Evolutionary conservation across 2,329 filamentous ascomycete genomes (phyloP), one percentile per base, ranked within the genome.

Genomic region (Malbranchea cinnamomea): DNA sequence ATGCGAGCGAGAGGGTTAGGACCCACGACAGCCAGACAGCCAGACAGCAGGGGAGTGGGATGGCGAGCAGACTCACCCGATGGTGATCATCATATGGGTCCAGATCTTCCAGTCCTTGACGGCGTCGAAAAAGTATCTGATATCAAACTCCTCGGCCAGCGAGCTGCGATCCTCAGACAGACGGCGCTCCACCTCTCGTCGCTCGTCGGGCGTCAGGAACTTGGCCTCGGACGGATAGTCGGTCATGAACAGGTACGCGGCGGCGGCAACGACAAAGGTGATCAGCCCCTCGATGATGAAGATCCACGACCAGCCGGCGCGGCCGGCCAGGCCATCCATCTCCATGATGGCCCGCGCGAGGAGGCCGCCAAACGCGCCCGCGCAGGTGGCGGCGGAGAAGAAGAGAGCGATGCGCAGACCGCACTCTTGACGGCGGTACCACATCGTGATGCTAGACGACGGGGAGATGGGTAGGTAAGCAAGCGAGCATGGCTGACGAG

Each of bases 221-320:
- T 43, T 39, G 0, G 50, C 54, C 0, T 53, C 42, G 0, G 48
- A 42, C 1, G 59, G 59, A 2, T 49, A 54, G 42, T 63, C 57
- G 12, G 53, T 31, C 7, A 50, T 39, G 16, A 45, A 37, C 9
- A 49, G 26, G 16, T 23, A 37, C 11, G 20, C 28, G 18, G 14
- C 20, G 5, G 26, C 40, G 2, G 77, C 81, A 14, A 83, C 63
- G 1, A 82, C 2, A 1, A 84, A 62, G 0, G 81, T 85, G 0
- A 71, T 60, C 2, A 79, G 46, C 3, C 63, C 64, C 42, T 69
- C 63, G 4, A 58, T 43, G 24, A 65, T 59, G 41, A 65, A 65
- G 20, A 65, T 58, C 62, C 61, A 65, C 30, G 59, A 45, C 50
- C 60, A 65, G 3, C 56, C 60, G 23, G 53, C 46, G 2, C 56